Conservation (phyloP, 441 rosid genomes). For the Viola pubescens region DNA sequence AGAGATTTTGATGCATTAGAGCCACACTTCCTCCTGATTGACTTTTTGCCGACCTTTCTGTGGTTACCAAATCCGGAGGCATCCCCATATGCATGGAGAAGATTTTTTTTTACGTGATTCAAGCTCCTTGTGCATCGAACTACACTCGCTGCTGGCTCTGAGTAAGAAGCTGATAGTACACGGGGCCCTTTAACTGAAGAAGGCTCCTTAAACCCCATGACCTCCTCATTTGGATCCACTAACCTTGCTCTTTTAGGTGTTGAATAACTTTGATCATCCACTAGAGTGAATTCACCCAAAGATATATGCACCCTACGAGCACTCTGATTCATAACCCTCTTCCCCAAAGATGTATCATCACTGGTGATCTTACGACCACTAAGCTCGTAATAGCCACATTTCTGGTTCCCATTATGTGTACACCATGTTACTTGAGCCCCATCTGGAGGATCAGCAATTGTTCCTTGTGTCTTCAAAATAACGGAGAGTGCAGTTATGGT, state of each 20-base stretch:
- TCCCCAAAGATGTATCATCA: slow-evolving; percentile 29
- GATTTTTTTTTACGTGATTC: slow-evolving; percentile 51
- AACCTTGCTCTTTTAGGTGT: slow-evolving; percentile 49
- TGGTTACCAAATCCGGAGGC: slow-evolving; percentile 27
- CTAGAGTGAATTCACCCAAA: slow-evolving; percentile 25
- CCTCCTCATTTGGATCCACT: slow-evolving; percentile 33
- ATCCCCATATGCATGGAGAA: slow-evolving; percentile 38
- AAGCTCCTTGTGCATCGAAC: slow-evolving; percentile 48
- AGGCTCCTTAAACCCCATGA: slow-evolving; percentile 26
- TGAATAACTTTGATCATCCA: slow-evolving; percentile 25
- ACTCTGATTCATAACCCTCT: slow-evolving; percentile 35
- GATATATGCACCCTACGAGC: slow-evolving; percentile 35
- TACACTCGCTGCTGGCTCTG: slow-evolving; percentile 25
- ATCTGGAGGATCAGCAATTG: slow-evolving; percentile 66
- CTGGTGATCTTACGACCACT: slow-evolving; percentile 32
- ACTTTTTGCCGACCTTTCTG: slow-evolving; percentile 27
- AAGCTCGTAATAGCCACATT: slow-evolving; percentile 77
- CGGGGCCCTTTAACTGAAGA: slow-evolving; percentile 20
- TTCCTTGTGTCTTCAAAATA: slow-evolving; percentile 82
- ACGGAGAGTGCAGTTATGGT: slow-evolving; percentile 87
- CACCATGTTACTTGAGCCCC: slow-evolving; percentile 70
- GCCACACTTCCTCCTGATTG: slow-evolving; percentile 31
- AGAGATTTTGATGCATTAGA: slow-evolving; percentile 6
- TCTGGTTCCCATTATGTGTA: slow-evolving; percentile 48
- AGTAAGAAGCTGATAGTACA: slow-evolving; percentile 19